These are phyloP conservation scores for Entomortierella chlamydospora DNA, from an alignment of 192 early-diverging fungal genomes.

Conservation along the genomic window DNA sequence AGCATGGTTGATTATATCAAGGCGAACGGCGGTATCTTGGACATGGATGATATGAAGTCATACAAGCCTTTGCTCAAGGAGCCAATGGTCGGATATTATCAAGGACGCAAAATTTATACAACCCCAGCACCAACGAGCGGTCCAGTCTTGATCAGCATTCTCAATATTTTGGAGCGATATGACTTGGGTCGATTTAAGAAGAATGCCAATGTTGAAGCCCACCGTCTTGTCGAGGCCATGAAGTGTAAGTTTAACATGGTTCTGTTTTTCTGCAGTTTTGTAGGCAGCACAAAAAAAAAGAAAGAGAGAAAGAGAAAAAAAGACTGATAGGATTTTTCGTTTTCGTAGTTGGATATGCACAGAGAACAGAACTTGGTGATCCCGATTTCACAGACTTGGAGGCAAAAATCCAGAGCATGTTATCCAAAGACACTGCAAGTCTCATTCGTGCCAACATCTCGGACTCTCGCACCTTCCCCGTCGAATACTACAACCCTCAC, in stretches of 20 bases:
- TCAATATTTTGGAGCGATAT: constrained; percentile 91
- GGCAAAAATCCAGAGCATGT: constrained; percentile 68
- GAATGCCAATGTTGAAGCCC: constrained; percentile 72
- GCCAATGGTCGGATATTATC: constrained; percentile 78
- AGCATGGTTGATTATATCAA: constrained; percentile 73
- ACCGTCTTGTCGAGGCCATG: constrained; percentile 88
- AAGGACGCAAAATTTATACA: constrained; percentile 70
- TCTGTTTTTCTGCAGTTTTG: too few species aligned
- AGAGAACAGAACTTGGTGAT: constrained; percentile 85
- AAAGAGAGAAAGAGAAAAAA: too few species aligned
- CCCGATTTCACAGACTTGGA: constrained; percentile 76
- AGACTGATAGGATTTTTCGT: too few species aligned
- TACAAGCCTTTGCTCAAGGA: constrained; percentile 73
- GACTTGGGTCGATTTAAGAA: constrained; percentile 69
- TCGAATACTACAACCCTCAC: constrained; percentile 81
- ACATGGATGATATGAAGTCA: constrained; percentile 73
- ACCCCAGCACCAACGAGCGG: constrained; percentile 84
- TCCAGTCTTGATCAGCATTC: constrained; percentile 80
- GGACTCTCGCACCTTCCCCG: constrained; percentile 74
- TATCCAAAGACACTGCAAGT: constrained; percentile 76
- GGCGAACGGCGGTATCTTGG: constrained; percentile 80
- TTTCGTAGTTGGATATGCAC: constrained; percentile 79
- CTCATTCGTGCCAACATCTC: constrained; percentile 78
- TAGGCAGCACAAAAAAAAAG: too few species aligned
- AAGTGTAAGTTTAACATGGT: constrained; percentile 78